Percentiles rank a stretch among this genome's conserved stretches.
Conservation (phyloP, 2,329 filamentous ascomycete genomes). For the Xylaria sp. region DNA sequence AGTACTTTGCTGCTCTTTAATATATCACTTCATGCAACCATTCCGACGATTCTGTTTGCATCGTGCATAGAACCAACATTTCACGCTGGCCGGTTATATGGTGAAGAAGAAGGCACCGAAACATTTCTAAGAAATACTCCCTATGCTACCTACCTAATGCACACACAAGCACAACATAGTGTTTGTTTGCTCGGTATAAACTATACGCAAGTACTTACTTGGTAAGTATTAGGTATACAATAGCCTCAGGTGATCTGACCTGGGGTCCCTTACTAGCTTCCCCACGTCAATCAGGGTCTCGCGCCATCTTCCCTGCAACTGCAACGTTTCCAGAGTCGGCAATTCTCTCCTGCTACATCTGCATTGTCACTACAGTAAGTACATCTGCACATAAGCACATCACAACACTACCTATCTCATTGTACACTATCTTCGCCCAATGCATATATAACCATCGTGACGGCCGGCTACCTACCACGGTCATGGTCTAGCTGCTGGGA, state of each 20-base stretch:
- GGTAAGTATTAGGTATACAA: too few species aligned
- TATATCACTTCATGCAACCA: background rate
- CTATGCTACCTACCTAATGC: background rate
- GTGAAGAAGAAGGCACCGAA: background rate
- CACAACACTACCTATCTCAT: background rate
- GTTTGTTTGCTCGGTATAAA: background rate
- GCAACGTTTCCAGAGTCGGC: slow-evolving; percentile 48
- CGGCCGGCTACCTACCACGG: background rate
- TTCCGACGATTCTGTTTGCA: background rate
- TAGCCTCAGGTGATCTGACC: slow-evolving; percentile 20
- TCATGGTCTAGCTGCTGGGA: background rate
- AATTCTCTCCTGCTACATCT: slow-evolving; percentile 37
- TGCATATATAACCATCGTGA: slow-evolving; percentile 13
- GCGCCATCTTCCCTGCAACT: slow-evolving; percentile 36
- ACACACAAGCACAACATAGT: background rate
- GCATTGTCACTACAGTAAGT: background rate
- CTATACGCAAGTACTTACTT: too few species aligned
- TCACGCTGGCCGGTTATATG: background rate
- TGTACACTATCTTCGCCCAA: background rate
- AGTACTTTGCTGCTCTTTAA: too few species aligned
- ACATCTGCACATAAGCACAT: slow-evolving; percentile 16
- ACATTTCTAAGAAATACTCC: background rate
- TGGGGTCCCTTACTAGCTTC: background rate
- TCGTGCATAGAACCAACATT: background rate
- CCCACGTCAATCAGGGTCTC: slow-evolving; percentile 26